Base-by-base conservation (phyloP, 371 early-diverging fungal genomes). In the Cokeromyces recurvatus region DNA sequence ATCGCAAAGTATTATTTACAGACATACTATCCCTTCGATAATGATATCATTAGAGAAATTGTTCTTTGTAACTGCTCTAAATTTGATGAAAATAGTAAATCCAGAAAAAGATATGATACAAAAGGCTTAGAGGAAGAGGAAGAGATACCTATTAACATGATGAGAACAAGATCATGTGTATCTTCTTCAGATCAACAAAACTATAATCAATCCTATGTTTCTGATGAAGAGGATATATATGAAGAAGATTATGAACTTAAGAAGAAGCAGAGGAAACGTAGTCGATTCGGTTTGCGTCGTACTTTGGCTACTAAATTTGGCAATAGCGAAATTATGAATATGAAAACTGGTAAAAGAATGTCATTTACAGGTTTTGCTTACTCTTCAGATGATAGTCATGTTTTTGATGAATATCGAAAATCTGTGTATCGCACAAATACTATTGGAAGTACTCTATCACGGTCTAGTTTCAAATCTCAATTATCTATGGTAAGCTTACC, bases 1-100 rank as follows among this genome's bases (percentile, higher is more conserved):
- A 57, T 66, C 5, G 58, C 74, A 27, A 75, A 77, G 38, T 75
- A 71, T 32, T 66, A 63, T n/a, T 59, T 76, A 20, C 78, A 69
- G 36, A 66, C 66, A 51, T 68, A 75, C 19, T 37, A 58, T 41
- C 87, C 87, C 0, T 70, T 63, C 32, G 87, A 86, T 41, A 77
- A 79, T 15, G 87, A 82, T 45, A 76, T 86, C 17, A 59, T 83
- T 5, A 74, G 77, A 3, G 87, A 86, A 47, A 53, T 71, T 4
- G 75, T 69, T 2, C 43, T 73, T 11, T 67, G 68, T 22, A 53
- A 54, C 22, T 14, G 32, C 25, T n/a, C n/a, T 43, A 15, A 36
- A 16, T 6, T 43, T 51, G 23, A 31, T 42, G 14, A 39, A 35
- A 2, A 5, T 7, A 11, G 34, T 17, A 2, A 23, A 8, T 7